These are phyloP conservation scores for Arxiozyma telluris DNA, from an alignment of 1,139 yeast species.

Conservation along the genomic window DNA sequence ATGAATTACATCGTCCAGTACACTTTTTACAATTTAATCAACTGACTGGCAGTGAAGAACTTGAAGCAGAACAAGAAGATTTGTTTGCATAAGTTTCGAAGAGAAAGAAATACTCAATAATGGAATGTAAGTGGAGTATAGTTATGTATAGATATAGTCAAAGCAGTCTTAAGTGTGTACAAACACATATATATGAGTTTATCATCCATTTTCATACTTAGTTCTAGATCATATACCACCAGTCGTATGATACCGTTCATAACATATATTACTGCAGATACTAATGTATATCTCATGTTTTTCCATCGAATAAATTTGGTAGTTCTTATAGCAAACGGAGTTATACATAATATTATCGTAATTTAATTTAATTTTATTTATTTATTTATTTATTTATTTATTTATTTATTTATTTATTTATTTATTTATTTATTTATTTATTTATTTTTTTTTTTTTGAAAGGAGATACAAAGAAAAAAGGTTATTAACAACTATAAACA, in stretches of 20 bases:
- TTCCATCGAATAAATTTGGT: neutral
- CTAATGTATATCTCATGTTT: neutral
- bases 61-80: slow-evolving; percentile 69
- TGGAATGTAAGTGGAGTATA: neutral
- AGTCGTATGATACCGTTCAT: too few species aligned
- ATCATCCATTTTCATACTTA: neutral
- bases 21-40: slow-evolving; percentile 74
- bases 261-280: too few species aligned
- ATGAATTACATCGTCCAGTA: slow-evolving; percentile 78
- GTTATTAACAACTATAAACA: too few species aligned
- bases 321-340: too few species aligned
- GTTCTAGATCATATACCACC: too few species aligned
- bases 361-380: neutral
- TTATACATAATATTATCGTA: too few species aligned
- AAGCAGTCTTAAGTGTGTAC: neutral
- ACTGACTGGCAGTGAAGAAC: slow-evolving; percentile 43
- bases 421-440: neutral
- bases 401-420: neutral
- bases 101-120: neutral
- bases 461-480: neutral
- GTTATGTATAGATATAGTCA: too few species aligned
- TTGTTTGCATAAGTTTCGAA: slow-evolving; percentile 44
- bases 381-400: neutral
- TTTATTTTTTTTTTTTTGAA: neutral
- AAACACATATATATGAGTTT: neutral